Conservation (phyloP, 2,329 filamentous ascomycete genomes). For the Periconia sp. region DNA sequence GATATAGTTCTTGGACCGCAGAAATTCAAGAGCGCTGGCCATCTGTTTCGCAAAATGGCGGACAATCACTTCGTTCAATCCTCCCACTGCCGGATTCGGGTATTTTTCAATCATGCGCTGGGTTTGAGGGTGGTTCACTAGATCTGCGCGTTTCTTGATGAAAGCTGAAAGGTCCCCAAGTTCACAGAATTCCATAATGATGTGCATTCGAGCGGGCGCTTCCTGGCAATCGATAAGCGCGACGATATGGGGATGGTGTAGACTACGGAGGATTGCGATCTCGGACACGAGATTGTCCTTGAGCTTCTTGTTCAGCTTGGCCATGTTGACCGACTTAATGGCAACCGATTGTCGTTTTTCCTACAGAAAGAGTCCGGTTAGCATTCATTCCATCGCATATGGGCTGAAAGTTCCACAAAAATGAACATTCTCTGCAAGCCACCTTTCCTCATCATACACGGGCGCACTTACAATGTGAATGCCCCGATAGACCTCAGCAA, state of each 20-base stretch:
- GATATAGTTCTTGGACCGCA: conserved; percentile 84
- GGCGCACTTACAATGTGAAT: conserved; percentile 73
- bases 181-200: conserved; percentile 99
- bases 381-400: too few relatives aligned
- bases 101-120: conserved; percentile 93
- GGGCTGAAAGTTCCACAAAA: too few relatives aligned
- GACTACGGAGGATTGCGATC: conserved; percentile 91
- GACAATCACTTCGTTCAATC: conserved; percentile 95
- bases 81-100: conserved; percentile 79
- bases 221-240: conserved; percentile 94
- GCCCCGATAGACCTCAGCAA: conserved; percentile 91
- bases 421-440: too few relatives aligned
- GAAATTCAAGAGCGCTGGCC: conserved; percentile 86
- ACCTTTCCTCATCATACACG: too few relatives aligned
- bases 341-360: conserved; percentile 82
- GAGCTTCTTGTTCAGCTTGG: conserved; percentile 91
- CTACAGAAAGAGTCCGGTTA: conserved; percentile 53
- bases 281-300: conserved; percentile 95
- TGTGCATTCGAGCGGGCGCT: conserved; percentile 84
- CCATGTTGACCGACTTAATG: conserved; percentile 93
- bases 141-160: conserved; percentile 89
- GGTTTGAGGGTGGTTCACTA: conserved; percentile 79
- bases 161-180: conserved; percentile 93
- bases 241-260: conserved; percentile 96
- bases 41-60: conserved; percentile 97